Conservation (phyloP, 805 yeast genomes). For the Lipomyces chichibuensis region DNA sequence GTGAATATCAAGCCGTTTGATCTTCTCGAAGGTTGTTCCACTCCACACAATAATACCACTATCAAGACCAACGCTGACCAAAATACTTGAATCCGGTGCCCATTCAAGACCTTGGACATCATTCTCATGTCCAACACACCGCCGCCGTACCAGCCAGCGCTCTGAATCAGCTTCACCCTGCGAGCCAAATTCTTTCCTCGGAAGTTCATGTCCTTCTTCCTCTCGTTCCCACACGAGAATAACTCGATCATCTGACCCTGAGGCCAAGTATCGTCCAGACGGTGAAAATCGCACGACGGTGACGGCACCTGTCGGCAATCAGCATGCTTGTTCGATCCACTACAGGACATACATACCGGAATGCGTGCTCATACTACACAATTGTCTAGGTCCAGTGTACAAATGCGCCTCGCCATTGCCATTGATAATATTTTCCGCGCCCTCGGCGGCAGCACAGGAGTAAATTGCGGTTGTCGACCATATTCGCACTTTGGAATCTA, state of each 20-base stretch:
- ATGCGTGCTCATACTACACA: conserved; percentile 91
- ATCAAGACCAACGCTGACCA: conserved; percentile 94
- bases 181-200: conserved; percentile 69
- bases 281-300: conserved; percentile 93
- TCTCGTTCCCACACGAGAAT: conserved; percentile 92
- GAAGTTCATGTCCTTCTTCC: conserved; percentile 53
- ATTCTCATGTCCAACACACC: conserved; percentile 95
- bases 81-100: conserved; percentile 90
- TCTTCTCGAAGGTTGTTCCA: conserved; percentile 76
- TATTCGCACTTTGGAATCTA: conserved; percentile 87
- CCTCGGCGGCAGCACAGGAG: conserved; percentile 52
- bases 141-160: conserved; percentile 91
- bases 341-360: conserved; percentile 57
- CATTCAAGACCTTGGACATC: conserved; percentile 98
- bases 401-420: conserved; percentile 1
- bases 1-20: conserved; percentile 87
- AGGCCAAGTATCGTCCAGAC: conserved; percentile 84
- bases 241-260: conserved; percentile 94
- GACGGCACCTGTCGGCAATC: conserved; percentile 57
- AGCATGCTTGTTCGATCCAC: not conserved
- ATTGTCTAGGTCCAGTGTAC: conserved; percentile 49
- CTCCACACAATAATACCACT: conserved; percentile 92
- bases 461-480: conserved; percentile 89
- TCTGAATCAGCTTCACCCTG: conserved; percentile 68
- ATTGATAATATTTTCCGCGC: conserved; percentile 3